A percentile compares a stretch with the other conserved stretches of the same genome.
These are phyloP conservation scores for Lipomyces kockii DNA, from an alignment of 805 yeast species.

Conservation along the genomic window DNA sequence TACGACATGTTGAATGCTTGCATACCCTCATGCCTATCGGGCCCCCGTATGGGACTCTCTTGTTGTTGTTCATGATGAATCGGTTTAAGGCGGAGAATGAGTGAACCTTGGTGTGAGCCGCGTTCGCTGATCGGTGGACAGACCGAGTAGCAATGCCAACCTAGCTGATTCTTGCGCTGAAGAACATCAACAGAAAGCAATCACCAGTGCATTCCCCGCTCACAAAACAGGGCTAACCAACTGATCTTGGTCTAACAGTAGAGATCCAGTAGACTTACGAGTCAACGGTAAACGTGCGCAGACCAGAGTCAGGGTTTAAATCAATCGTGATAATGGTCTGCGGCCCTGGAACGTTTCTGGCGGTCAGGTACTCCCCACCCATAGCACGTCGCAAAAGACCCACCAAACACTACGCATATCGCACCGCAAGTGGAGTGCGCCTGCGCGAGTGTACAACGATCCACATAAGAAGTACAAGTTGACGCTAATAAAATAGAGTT, in stretches of 20 bases:
- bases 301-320: background rate
- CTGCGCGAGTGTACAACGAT: background rate
- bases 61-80: background rate
- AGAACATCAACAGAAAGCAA: background rate
- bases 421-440: background rate
- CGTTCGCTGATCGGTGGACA: background rate
- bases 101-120: background rate
- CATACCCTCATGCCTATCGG: slow-evolving; percentile 21
- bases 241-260: background rate
- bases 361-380: no score
- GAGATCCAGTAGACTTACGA: background rate
- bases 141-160: background rate
- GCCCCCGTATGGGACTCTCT: slow-evolving; percentile 21
- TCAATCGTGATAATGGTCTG: background rate
- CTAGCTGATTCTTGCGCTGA: background rate
- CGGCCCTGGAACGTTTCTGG: background rate
- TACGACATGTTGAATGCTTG: background rate
- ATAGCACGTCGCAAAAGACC: background rate
- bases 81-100: background rate
- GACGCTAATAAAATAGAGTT: background rate
- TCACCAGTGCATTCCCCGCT: background rate
- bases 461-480: background rate
- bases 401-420: background rate
- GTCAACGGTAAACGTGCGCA: background rate
- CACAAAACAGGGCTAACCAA: background rate